phyloP scores from a whole-genome alignment of 2,329 filamentous ascomycete species.

The Trichoderma simmonsii region DNA sequence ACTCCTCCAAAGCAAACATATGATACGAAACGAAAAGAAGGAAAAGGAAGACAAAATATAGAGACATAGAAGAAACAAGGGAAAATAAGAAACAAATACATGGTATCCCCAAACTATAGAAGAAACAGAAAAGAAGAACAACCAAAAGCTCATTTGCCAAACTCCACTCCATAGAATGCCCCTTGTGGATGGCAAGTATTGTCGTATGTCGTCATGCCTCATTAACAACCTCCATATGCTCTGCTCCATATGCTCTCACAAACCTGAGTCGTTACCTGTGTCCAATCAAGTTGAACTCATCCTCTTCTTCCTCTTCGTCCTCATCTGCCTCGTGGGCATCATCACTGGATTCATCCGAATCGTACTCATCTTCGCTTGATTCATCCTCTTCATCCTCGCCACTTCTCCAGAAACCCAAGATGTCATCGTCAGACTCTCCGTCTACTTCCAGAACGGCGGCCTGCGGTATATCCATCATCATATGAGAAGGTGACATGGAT shows the following conservation, averaged over 20 bases:
- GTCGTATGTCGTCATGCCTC: background rate
- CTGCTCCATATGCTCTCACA: background rate
- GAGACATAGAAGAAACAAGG: background rate
- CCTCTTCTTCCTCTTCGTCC: slow-evolving; percentile 43
- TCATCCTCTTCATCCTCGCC: slow-evolving; percentile 44
- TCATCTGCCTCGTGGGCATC: slow-evolving; percentile 41
- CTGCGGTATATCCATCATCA: slow-evolving; percentile 27
- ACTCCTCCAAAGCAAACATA: background rate
- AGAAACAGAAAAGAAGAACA: background rate
- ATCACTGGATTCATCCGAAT: slow-evolving; percentile 50
- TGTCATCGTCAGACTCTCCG: slow-evolving; percentile 52
- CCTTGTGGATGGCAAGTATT: background rate
- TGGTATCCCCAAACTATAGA: background rate
- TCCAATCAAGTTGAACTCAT: slow-evolving; percentile 49
- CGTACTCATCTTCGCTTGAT: slow-evolving; percentile 31
- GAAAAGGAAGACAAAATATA: background rate
- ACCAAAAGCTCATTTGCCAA: too few species aligned
- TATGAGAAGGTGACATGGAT: slow-evolving; percentile 42
- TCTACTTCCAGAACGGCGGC: slow-evolving; percentile 31
- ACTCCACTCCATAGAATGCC: background rate
- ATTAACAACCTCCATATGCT: background rate
- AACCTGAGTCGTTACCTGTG: slow-evolving; percentile 39
- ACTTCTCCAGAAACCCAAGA: slow-evolving; percentile 56
- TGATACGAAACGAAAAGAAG: background rate
- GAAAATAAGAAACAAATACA: background rate